These are phyloP conservation scores for Anthracocystis setariae DNA, from an alignment of 1,284 basidiomycete genomes.

Conservation along the genomic window DNA sequence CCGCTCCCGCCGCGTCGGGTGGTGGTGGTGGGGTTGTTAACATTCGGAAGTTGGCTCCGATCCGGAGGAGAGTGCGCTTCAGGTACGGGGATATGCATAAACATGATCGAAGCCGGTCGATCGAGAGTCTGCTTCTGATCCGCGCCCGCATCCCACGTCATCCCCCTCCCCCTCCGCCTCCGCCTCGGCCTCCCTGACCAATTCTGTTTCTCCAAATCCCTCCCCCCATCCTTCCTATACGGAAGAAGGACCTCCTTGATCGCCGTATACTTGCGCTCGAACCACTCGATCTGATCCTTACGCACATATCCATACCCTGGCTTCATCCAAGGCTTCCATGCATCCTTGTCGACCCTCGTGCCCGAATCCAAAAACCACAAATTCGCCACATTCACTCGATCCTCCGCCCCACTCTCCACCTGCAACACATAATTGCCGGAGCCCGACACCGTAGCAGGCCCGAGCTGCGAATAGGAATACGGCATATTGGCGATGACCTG, in stretches of 20 bases:
- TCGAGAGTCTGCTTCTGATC: constrained; percentile 17
- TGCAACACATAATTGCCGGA: constrained; percentile 31
- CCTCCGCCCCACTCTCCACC: constrained; percentile 22
- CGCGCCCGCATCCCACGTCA: constrained; percentile 33
- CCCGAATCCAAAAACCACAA: constrained; percentile 94
- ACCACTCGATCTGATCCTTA: constrained; percentile 62
- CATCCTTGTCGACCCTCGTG: constrained; percentile 62
- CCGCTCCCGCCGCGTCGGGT: neutral
- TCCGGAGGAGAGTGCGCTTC: constrained; percentile 56
- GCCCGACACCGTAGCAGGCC: constrained; percentile 78
- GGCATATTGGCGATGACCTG: constrained; percentile 78
- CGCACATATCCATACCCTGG: constrained; percentile 57
- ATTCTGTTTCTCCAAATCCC: constrained; percentile 30
- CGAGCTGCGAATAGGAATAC: constrained; percentile 81
- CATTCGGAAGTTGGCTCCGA: neutral
- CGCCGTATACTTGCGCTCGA: constrained; percentile 24
- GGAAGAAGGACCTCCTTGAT: constrained; percentile 36
- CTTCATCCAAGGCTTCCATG: constrained; percentile 47
- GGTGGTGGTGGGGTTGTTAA: constrained; percentile 6
- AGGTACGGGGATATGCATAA: constrained; percentile 66
- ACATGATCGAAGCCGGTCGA: constrained; percentile 58
- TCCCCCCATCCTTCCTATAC: constrained; percentile 48
- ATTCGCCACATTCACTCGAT: constrained; percentile 83
- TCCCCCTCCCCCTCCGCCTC: constrained; percentile 1
- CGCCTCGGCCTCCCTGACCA: constrained; percentile 3